These are phyloP conservation scores for Multifurca ochricompacta DNA, from an alignment of 768 basidiomycete genomes.

Conservation along the genomic window DNA sequence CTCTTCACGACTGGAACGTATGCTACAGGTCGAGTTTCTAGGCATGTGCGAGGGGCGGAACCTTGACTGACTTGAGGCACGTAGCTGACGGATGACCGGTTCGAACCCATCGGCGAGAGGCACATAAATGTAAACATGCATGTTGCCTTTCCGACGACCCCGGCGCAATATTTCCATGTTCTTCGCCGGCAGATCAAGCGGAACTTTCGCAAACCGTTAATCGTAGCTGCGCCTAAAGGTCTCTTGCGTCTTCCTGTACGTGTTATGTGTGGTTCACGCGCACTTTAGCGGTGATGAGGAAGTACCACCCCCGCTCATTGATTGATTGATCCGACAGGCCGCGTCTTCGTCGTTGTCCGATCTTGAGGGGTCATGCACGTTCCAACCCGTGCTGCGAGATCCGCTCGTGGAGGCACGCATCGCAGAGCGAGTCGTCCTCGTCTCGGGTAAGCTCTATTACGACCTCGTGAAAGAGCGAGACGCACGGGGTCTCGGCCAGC, in stretches of 20 bases:
- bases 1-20: constrained; percentile 77
- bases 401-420: constrained; percentile 29
- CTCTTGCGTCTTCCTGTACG: constrained; percentile 68
- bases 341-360: constrained; percentile 64
- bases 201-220: constrained; percentile 80
- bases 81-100: constrained; percentile 73
- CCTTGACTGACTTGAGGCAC: constrained; percentile 1
- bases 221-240: constrained; percentile 81
- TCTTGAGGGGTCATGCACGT: constrained; percentile 48
- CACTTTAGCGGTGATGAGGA: not conserved
- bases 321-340: constrained; percentile 38
- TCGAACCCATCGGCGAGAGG: constrained; percentile 28
- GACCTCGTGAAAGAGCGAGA: constrained; percentile 70
- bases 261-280: constrained; percentile 7
- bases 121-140: constrained; percentile 70
- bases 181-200: constrained; percentile 79
- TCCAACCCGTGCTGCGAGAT: constrained; percentile 64
- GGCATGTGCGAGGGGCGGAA: not conserved
- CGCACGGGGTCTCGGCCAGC: constrained; percentile 35
- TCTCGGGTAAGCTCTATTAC: constrained; percentile 85
- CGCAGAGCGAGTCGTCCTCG: constrained; percentile 59
- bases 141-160: constrained; percentile 78
- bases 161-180: constrained; percentile 90
- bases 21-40: constrained; percentile 59
- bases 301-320: not conserved